Conservation (phyloP, 176 grass and related monocot species). For the Oryza meyeriana region DNA sequence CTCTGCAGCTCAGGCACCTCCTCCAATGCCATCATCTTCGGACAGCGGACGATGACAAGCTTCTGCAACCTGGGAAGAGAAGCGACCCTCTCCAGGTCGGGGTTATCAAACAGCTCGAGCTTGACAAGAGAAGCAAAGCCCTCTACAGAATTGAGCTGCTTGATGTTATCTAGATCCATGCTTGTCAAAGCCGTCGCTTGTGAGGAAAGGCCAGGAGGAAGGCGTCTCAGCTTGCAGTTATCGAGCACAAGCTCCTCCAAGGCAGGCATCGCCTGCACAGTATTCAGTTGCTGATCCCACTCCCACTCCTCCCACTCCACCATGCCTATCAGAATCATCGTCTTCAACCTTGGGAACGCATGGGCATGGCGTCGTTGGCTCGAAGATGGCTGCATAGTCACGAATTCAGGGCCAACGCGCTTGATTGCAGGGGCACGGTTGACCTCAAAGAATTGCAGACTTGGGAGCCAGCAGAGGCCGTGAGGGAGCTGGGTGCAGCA, state of each 20-base stretch:
- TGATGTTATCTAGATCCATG: rapidly evolving
- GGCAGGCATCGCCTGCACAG: neutral
- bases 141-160: neutral
- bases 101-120: neutral
- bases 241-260: conserved; percentile 2
- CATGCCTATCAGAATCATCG: neutral
- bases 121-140: neutral
- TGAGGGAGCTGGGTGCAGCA: conserved; percentile 16
- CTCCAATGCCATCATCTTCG: neutral
- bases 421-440: conserved; percentile 1
- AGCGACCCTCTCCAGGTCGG: neutral
- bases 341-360: neutral
- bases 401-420: conserved; percentile 15
- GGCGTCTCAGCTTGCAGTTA: conserved; percentile 1
- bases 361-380: neutral
- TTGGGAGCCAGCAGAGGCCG: conserved; percentile 16
- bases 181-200: neutral
- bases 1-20: neutral
- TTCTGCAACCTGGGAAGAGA: neutral
- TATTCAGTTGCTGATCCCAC: conserved; percentile 29
- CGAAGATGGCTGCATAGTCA: neutral
- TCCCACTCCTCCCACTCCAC: conserved; percentile 43
- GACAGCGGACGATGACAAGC: neutral
- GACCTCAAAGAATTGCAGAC: neutral
- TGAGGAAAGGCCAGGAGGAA: neutral